Evolutionary conservation across 305 asterid species (phyloP), one percentile per base, ranked within the genome.

Genomic region (Lippia alba): DNA sequence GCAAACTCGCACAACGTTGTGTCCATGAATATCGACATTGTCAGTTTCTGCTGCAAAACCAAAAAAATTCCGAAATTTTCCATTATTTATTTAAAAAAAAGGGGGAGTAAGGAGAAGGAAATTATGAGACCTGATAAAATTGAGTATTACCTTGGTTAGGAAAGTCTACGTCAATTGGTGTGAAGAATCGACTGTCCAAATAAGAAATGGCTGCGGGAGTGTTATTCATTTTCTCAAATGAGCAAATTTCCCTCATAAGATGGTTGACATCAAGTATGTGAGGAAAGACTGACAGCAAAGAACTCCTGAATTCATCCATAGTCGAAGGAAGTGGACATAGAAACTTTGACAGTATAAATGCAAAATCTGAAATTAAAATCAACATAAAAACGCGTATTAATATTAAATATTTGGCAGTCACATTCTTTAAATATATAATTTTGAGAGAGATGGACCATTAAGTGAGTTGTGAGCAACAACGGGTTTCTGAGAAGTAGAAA

Each of bases 381-480:
- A 78, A 53, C 50, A 68, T 18, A 41, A 68, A 18, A 8, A 50
- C 65, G 32, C 44, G 17, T 34, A 59, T 74, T 44, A 70, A 72
- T 66, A 56, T 68, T 34, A 49, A 36, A 69, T 58, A 65, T 55
- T 71, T 55, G 48, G 44, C 53, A 51, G 56, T 18, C 14, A 36
- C 36, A 56, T 55, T 54, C 48, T 19, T 49, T 74, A 65, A 66
- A 65, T 49, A 71, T 61, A 72, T 44, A 30, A 49, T 45, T 12
- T 71, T 67, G 46, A 55, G 64, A 76, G 84, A 77, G 79, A 81
- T 55, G 33, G 78, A 93, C 98, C 98, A 63, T 80, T 81, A 56
- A 94, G 91, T 71, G 89, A 74, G 88, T 91, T 88, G 87, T 89
- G 96, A 74, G 83, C 96, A 77, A 94, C 87, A 57, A 94, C 76